Evolutionary conservation across 495 filamentous ascomycete genomes (phyloP).

Genomic region (Bacidia gigantensis): DNA sequence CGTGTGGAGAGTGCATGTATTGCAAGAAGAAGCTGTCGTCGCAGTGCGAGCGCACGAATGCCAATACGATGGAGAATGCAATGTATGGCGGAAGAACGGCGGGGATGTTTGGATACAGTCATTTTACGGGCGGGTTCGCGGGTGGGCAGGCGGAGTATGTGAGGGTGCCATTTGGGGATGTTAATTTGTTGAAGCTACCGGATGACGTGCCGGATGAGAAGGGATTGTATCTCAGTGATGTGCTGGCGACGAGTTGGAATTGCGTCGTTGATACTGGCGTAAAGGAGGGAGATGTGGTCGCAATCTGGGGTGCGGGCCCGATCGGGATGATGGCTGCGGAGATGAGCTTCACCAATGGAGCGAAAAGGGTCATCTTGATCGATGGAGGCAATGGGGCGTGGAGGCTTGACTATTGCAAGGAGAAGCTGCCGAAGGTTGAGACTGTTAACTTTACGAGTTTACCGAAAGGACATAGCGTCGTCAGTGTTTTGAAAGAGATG

Average conservation of each 20-base stretch:
- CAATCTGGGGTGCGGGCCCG: conserved; percentile 65
- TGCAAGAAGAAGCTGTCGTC: conserved; percentile 63
- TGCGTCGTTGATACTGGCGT: conserved; percentile 75
- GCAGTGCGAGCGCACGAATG: conserved; percentile 67
- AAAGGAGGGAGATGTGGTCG: conserved; percentile 62
- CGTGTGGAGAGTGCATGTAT: conserved; percentile 54
- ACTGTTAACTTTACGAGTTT: conserved; percentile 43
- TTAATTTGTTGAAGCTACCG: conserved; percentile 69
- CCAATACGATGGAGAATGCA: conserved; percentile 49
- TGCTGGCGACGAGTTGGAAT: conserved; percentile 67
- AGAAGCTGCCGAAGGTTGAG: conserved; percentile 49
- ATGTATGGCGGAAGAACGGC: conserved; percentile 65
- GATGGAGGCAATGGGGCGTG: conserved; percentile 52
- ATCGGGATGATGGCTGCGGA: conserved; percentile 73
- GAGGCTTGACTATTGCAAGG: conserved; percentile 52
- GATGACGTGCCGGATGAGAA: conserved; percentile 79
- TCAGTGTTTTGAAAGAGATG: conserved; percentile 58
- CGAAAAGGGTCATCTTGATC: conserved; percentile 63
- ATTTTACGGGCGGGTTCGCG: conserved; percentile 78
- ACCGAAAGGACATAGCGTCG: conserved; percentile 43
- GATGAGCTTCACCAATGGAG: conserved; percentile 59
- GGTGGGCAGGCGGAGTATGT: conserved; percentile 84
- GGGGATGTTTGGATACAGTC: conserved; percentile 41
- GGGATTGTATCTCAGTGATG: conserved; percentile 68
- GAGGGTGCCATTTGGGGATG: conserved; percentile 69